Base-by-base conservation (phyloP, 495 filamentous ascomycete species). In the Neurospora hispaniola region DNA sequence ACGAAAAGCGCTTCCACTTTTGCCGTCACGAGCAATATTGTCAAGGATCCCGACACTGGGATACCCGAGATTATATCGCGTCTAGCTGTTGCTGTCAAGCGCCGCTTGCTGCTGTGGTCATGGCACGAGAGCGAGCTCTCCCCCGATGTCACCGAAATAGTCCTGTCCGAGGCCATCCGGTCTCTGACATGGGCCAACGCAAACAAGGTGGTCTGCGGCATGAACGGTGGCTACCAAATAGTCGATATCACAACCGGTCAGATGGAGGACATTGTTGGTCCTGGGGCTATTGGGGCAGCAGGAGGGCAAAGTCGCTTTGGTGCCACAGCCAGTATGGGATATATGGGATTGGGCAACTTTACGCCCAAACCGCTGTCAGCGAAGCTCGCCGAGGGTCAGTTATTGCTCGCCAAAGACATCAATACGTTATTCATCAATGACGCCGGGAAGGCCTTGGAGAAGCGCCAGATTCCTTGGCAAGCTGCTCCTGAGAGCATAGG, bases 81-180 rank as follows among this genome's bases (percentile, higher is more conserved):
- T 42, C 83, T 99, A 42, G 95, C 93, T 11, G 95, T 98, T 1
- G 94, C 93, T 1, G 91, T 97, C 11, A 98, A 98, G 86, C 86
- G 96, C 78, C 93, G 92, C 76, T 85, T 98, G 70, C 75, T 98
- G 73, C 81, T 97, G 73, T 98, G 96, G 93, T 90, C 92, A 68
- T 99, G 96, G 96, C 90, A 94, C 74, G 96, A 97, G 79, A 94
- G 93, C 84, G 96, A 98, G 82, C 86, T 97, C 69, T 88, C 88
- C 43, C 80, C 83, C 3, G 89, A 96, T 35, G 89, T 90, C 3
- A 84, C 84, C 59, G 96, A 98, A 83, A 87, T 97, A 43, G 88
- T 88, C 5, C 85, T 98, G 42, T 86, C 91, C 42, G 94, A 93
- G 73, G 85, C 90, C 40, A 90, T 97, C 48, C 92, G 93, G 79